Evolutionary conservation across 495 filamentous ascomycete genomes (phyloP), one percentile per base, ranked within the genome.

Genomic region (Aspergillus kassunensis): DNA sequence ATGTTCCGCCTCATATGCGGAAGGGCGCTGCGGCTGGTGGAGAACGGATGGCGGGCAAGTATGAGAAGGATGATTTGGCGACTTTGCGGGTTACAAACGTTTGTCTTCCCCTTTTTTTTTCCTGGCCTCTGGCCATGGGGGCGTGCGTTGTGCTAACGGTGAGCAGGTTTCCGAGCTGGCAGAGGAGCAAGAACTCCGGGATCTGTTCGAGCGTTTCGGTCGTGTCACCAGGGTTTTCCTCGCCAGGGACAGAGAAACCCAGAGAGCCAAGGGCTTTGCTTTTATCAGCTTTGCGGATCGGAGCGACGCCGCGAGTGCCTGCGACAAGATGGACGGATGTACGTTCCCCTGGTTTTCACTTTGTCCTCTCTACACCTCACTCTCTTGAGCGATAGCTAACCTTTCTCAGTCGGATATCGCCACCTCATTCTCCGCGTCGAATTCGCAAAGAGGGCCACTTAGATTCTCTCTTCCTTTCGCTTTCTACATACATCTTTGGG

Each of bases 51-150:
- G 90, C 90, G 40, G 90, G 86, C 66, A 95, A 92, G 69, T 95
- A 85, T 74, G 93, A 98, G 74, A 79, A 95, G 69, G 93, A 98
- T 74, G 93, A 98, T 72, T 70, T 97, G 59, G 93, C 93, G 34
- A 98, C 93, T 50, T 81, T 98, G 57, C 79, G 93, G 65, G 93
- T 98, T 61, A 98, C 93, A 46, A 98, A 98, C 76, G 92, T 97
- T 68, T 73, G 88, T 84, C 57, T 55, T 49, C 20, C 11, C 12
- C 11, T 1, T 30, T 29, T 15, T 25, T 25, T 42, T 21, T 45
- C 7, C 12, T 27, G 16, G 29, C 39, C 44, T 43, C 52, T 49
- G 42, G 48, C n/a, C n/a, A n/a, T n/a, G n/a, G n/a, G n/a, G n/a
- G n/a, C n/a, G n/a, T n/a, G n/a, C n/a, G n/a, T n/a, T n/a, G n/a